A percentile compares a stretch with the other conserved stretches of the same genome.
phyloP scores from a whole-genome alignment of 2,329 filamentous ascomycete species.

The Didymella exigua region DNA sequence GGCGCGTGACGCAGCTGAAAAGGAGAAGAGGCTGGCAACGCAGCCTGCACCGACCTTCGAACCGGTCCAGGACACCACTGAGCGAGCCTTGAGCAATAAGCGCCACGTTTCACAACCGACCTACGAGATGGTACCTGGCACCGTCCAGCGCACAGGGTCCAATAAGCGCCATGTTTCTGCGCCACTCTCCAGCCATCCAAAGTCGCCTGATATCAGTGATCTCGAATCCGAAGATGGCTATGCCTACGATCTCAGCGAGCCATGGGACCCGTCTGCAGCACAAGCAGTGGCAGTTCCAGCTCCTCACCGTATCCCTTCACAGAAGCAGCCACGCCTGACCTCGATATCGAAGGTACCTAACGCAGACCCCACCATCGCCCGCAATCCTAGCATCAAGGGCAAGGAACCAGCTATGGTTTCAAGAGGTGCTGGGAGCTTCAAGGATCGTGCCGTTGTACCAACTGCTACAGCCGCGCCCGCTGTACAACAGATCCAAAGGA shows the following conservation, averaged over 20 bases:
- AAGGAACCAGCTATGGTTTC: constrained; percentile 40
- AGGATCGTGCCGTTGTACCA: constrained; percentile 30
- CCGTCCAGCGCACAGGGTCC: constrained; percentile 22
- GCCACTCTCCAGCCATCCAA: constrained; percentile 31
- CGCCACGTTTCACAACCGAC: constrained; percentile 38
- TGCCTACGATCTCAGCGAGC: constrained; percentile 41
- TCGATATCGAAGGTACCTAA: constrained; percentile 23
- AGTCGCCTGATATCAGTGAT: constrained; percentile 33
- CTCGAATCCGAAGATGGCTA: constrained; percentile 37
- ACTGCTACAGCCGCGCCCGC: constrained; percentile 17
- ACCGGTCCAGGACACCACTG: constrained; percentile 17
- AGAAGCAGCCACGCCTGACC: constrained; percentile 31
- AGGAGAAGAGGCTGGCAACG: constrained; percentile 39
- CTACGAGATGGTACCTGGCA: constrained; percentile 12
- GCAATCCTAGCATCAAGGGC: constrained; percentile 36
- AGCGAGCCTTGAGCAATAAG: constrained; percentile 25
- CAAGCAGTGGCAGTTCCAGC: constrained; percentile 25
- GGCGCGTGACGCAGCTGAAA: constrained; percentile 37
- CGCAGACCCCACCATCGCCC: constrained; percentile 25
- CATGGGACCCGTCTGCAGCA: constrained; percentile 43
- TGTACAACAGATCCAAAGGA: constrained; percentile 30
- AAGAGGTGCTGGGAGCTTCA: constrained; percentile 39
- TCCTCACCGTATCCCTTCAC: constrained; percentile 25
- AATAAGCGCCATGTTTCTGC: constrained; percentile 44
- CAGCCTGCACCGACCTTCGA: constrained; percentile 30